Evolutionary conservation across 768 basidiomycete species (phyloP).

Genomic region (Coprinellus micaceus): DNA sequence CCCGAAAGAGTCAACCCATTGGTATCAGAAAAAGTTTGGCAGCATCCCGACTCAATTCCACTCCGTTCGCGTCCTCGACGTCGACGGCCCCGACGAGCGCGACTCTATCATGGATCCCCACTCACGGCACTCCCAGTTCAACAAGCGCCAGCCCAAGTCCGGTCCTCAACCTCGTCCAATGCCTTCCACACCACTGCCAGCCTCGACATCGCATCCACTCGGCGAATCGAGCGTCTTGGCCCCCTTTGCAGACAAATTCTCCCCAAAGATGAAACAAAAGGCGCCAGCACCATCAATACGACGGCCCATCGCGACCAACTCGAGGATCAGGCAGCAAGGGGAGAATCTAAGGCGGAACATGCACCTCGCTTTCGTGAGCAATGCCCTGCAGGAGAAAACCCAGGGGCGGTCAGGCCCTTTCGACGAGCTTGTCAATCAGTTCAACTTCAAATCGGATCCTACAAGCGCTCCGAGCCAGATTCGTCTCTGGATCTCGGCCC

Average conservation of each 20-base stretch:
- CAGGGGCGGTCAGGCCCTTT: constrained; percentile 68
- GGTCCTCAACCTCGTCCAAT: constrained; percentile 50
- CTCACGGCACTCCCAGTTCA: constrained; percentile 71
- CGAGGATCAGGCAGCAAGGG: constrained; percentile 71
- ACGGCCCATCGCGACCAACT: constrained; percentile 75
- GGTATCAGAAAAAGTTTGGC: constrained; percentile 13
- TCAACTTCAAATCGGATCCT: constrained; percentile 48
- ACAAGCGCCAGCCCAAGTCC: constrained; percentile 64
- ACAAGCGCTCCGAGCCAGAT: constrained; percentile 51
- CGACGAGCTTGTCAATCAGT: constrained; percentile 87
- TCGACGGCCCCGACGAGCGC: constrained; percentile 9
- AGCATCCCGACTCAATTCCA: constrained; percentile 6
- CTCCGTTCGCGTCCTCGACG: background rate
- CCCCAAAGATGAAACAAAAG: constrained; percentile 22
- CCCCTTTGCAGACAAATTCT: constrained; percentile 31
- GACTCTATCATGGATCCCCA: constrained; percentile 64
- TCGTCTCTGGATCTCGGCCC: constrained; percentile 77
- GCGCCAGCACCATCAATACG: constrained; percentile 21
- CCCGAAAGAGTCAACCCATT: constrained; percentile 2
- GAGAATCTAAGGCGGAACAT: constrained; percentile 77
- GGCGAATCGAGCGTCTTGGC: constrained; percentile 33
- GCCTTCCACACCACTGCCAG: constrained; percentile 34
- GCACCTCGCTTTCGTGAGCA: constrained; percentile 79
- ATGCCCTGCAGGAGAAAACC: constrained; percentile 71
- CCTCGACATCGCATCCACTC: constrained; percentile 21